These are phyloP conservation scores for Blakeslea trispora DNA, from an alignment of 371 early-diverging fungal species.

Conservation along the genomic window DNA sequence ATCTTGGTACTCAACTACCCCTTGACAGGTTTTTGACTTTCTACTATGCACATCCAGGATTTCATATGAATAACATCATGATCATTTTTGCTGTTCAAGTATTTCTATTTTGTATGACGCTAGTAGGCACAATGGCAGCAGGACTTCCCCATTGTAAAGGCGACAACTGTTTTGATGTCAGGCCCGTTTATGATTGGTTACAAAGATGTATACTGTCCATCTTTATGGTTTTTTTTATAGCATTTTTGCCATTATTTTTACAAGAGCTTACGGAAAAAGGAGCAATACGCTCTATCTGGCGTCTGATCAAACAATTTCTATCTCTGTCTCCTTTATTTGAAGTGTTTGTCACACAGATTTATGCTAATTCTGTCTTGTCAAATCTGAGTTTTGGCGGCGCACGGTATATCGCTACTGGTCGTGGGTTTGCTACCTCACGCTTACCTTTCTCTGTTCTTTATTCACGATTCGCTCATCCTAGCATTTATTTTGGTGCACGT, in stretches of 20 bases:
- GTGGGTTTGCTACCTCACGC: constrained; percentile 88
- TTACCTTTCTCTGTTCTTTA: constrained; percentile 79
- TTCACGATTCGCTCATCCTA: constrained; percentile 79
- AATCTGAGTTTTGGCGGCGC: constrained; percentile 87
- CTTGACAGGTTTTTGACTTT: constrained; percentile 86
- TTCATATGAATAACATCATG: constrained; percentile 91
- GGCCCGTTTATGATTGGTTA: constrained; percentile 81
- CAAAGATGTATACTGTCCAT: constrained; percentile 77
- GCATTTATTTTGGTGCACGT: constrained; percentile 82
- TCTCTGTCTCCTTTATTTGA: constrained; percentile 88
- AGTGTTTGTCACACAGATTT: constrained; percentile 89
- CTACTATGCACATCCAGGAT: constrained; percentile 88
- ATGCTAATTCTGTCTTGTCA: constrained; percentile 79
- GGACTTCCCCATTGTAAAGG: constrained; percentile 55
- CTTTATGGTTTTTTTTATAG: constrained; percentile 78
- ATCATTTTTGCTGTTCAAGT: constrained; percentile 86
- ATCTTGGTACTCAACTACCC: constrained; percentile 81
- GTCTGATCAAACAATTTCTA: constrained; percentile 82
- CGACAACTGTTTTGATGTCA: constrained; percentile 69
- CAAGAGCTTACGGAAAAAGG: constrained; percentile 90
- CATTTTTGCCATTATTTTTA: constrained; percentile 84
- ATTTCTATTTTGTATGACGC: constrained; percentile 79
- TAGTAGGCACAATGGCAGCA: constrained; percentile 71
- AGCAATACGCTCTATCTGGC: constrained; percentile 65
- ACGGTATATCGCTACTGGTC: constrained; percentile 86